Conservation (phyloP, 2,329 filamentous ascomycete species). For the Neonectria punicea region DNA sequence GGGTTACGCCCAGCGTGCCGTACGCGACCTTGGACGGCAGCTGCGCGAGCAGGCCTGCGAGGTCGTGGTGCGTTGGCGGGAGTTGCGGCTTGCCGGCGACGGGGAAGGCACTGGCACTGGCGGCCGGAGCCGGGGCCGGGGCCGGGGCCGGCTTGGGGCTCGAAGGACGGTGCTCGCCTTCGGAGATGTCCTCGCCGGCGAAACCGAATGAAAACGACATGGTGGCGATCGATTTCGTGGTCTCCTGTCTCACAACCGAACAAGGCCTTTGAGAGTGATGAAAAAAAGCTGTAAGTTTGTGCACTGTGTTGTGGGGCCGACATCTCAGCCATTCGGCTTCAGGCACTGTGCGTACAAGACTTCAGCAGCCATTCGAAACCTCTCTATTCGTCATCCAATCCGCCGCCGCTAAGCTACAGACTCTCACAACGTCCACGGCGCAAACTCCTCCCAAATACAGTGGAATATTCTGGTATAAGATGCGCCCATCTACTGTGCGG, state of each 20-base stretch:
- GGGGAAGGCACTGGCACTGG: slow-evolving; percentile 63
- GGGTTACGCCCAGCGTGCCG: slow-evolving; percentile 67
- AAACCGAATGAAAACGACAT: slow-evolving; percentile 71
- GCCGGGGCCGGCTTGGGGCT: slow-evolving; percentile 34
- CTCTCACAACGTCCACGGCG: not conserved
- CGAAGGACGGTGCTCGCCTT: slow-evolving; percentile 48
- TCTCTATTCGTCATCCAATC: slow-evolving; percentile 19
- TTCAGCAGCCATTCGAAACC: slow-evolving; percentile 16
- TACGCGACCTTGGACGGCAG: slow-evolving; percentile 82
- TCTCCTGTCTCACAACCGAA: not conserved
- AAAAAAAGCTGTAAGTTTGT: slow-evolving; percentile 38
- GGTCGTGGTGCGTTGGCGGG: slow-evolving; percentile 61
- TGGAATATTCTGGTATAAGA: slow-evolving; percentile 20
- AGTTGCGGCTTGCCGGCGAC: slow-evolving; percentile 70
- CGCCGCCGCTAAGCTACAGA: not conserved
- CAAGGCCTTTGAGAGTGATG: not conserved
- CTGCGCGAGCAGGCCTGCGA: slow-evolving; percentile 61
- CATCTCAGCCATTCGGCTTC: slow-evolving; percentile 10
- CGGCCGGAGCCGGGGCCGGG: slow-evolving; percentile 28
- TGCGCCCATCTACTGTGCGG: slow-evolving; percentile 43
- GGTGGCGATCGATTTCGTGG: slow-evolving; percentile 4
- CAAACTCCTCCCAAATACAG: not conserved
- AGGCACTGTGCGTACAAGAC: slow-evolving; percentile 34
- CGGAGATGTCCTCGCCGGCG: slow-evolving; percentile 70
- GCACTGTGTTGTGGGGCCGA: slow-evolving; percentile 43